Base-by-base conservation (phyloP, 2,329 filamentous ascomycete species). In the Colletotrichum sp. region DNA sequence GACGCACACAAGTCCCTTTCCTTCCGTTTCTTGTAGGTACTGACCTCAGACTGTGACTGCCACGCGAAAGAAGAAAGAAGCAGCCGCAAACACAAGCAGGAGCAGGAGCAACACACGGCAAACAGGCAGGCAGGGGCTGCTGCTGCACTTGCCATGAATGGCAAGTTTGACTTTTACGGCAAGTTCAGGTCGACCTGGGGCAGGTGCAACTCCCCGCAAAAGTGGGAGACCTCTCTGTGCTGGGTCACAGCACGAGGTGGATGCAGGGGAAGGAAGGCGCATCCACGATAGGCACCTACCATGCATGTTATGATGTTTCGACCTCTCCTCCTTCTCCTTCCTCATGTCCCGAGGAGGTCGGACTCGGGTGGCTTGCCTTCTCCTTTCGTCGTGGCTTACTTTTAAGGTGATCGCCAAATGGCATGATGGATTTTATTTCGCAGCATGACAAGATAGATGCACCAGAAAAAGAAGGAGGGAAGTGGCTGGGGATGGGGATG, bases 251-350 rank as follows among this genome's bases (percentile, higher is more conserved):
- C 55, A 59, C 24, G 26, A 59, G 21, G 24, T 16, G 55, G 24
- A 64, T 64, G 62, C 34, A 64, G 36, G 34, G 62, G 36, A 26
- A 21, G 62, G 36, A 39, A 16, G 62, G 24, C 16, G 39, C n/a
- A 32, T 63, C 62, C 21, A n/a, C 72, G 63, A 39, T 32, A 67
- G 69, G 55, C 62, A 75, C 63, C 63, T 72, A 16, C 69, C 32
- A 59, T 57, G 44, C n/a, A 52, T 52, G 44, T 0, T 52, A 21
- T 34, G 39, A 57, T 68, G 67, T 57, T 44, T 18, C 21, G 16
- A 26, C 32, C 16, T 60, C 7, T 49, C 10, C 12, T 34, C 49
- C 39, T 24, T 34, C 13, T 39, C 12, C 21, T 24, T 55, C 60
- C 39, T 24, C 69, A 13, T 52, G 44, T 13, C n/a, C 44, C n/a